Base-by-base conservation (phyloP, 2,329 filamentous ascomycete species). In the Botrytis medusae region DNA sequence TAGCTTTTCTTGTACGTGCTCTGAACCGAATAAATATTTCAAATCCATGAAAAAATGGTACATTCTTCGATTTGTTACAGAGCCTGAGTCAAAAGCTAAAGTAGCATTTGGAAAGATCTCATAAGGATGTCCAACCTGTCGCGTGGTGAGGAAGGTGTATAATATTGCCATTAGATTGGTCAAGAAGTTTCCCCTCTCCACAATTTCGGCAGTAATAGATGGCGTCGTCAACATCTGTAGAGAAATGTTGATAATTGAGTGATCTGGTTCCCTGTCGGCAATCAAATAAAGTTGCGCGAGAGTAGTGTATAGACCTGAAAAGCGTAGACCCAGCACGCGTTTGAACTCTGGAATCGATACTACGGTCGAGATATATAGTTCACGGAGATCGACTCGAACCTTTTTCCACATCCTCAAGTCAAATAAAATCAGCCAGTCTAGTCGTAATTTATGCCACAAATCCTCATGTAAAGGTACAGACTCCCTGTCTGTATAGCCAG, bases 21-120 rank as follows among this genome's bases (percentile, higher is more conserved):
- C 90, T 0, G 95, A 97, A 60, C 92, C 90, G 75, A 98, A 93
- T 0, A 99, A 89, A 82, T 96, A 97, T 78, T 94, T 94, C 77
- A 98, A 86, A 81, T 99, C 96, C 74, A 95, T 88, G 83, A 98
- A 99, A 85, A 99, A 99, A 82, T 98, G 96, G 80, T 98, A 98
- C 87, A 99, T 94, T 48, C 96, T 90, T 65, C 96, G 88, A 81
- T 99, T 99, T 0, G 95, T 97, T 25, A 98, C 94, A 1, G 95
- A 96, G 1, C 96, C 96, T 48, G 94, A 92, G 81, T 99, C 96
- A 79, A 98, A 97, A 0, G 94, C 94, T 65, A 99, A 86, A 1
- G 94, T 94, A 2, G 94, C 95, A 78, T 91, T 92, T 0, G 93
- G 92, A 73, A 94, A 92, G 60, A 98, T 92, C 77, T 97, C 92